Conservation (phyloP, 1,284 basidiomycete species). For the Ustilago loliicola region DNA sequence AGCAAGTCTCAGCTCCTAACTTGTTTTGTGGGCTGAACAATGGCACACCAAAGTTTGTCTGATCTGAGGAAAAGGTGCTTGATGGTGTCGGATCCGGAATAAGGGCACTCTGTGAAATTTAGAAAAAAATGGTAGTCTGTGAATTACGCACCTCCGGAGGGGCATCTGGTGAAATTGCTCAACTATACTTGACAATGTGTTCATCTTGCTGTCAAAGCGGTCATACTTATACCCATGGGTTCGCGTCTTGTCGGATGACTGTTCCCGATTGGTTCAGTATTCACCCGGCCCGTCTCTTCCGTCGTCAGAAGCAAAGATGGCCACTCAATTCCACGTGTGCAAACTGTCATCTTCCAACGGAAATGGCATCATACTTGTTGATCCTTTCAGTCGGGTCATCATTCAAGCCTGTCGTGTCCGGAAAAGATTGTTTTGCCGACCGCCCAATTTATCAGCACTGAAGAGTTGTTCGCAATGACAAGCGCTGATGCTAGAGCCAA, state of each 20-base stretch:
- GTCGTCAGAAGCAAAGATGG: too few relatives aligned
- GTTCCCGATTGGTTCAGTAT: not conserved
- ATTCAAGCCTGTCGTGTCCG: not conserved
- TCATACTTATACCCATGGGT: not conserved
- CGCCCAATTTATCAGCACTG: not conserved
- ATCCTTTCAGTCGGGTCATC: not conserved
- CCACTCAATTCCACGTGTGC: not conserved
- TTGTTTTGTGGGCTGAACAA: too few relatives aligned
- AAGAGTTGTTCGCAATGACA: too few relatives aligned
- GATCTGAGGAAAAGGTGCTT: too few relatives aligned
- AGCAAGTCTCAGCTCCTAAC: too few relatives aligned
- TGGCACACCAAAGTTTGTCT: too few relatives aligned
- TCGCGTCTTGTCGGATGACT: not conserved
- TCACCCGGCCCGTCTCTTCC: not conserved
- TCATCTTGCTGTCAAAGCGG: conserved; percentile 6
- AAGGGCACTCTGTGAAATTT: too few relatives aligned
- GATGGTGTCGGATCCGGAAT: too few relatives aligned
- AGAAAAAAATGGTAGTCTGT: too few relatives aligned
- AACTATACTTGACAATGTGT: not conserved
- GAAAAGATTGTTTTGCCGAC: not conserved
- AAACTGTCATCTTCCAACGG: not conserved
- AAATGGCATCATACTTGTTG: not conserved
- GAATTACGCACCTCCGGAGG: too few relatives aligned
- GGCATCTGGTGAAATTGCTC: too few relatives aligned
- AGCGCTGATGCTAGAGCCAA: not conserved